These are phyloP conservation scores for Candida suzukii DNA, from an alignment of 805 yeast genomes.

Conservation along the genomic window DNA sequence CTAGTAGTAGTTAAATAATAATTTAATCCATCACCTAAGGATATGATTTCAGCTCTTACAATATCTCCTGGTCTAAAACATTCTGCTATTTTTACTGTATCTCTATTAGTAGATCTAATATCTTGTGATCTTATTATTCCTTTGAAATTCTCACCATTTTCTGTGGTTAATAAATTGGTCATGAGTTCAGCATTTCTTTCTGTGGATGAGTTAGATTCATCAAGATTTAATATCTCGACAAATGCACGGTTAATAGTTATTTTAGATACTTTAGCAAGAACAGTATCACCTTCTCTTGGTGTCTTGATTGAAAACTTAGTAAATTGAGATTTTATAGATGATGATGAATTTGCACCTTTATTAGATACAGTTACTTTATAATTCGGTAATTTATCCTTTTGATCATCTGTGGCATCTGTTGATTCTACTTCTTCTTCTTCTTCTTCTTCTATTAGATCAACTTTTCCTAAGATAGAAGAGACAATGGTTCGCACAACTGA, in stretches of 20 bases:
- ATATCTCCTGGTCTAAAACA: conserved; percentile 90
- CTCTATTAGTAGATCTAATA: conserved; percentile 85
- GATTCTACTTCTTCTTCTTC: conserved; percentile 12
- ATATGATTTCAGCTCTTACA: conserved; percentile 73
- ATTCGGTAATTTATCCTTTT: too few species aligned
- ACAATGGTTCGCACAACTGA: conserved; percentile 33
- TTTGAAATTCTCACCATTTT: conserved; percentile 81
- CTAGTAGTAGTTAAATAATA: conserved; percentile 85
- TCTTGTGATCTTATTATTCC: conserved; percentile 85
- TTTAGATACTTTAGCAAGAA: conserved; percentile 66
- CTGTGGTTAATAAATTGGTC: conserved; percentile 44
- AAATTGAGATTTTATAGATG: neutral
- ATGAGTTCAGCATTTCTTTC: conserved; percentile 28
- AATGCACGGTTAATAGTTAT: conserved; percentile 63
- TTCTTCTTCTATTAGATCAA: conserved; percentile 24
- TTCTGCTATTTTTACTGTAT: conserved; percentile 70
- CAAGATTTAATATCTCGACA: conserved; percentile 57
- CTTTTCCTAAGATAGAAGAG: conserved; percentile 60
- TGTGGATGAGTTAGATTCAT: conserved; percentile 44
- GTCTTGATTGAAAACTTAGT: conserved; percentile 31
- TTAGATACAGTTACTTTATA: conserved; percentile 14
- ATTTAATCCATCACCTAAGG: conserved; percentile 90
- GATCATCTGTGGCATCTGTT: conserved; percentile 14
- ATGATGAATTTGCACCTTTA: conserved; percentile 12
- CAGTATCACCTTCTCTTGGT: conserved; percentile 82